These are phyloP conservation scores for Penicillium aurantiogriseum DNA, from an alignment of 2,329 filamentous ascomycete genomes.

Conservation along the genomic window DNA sequence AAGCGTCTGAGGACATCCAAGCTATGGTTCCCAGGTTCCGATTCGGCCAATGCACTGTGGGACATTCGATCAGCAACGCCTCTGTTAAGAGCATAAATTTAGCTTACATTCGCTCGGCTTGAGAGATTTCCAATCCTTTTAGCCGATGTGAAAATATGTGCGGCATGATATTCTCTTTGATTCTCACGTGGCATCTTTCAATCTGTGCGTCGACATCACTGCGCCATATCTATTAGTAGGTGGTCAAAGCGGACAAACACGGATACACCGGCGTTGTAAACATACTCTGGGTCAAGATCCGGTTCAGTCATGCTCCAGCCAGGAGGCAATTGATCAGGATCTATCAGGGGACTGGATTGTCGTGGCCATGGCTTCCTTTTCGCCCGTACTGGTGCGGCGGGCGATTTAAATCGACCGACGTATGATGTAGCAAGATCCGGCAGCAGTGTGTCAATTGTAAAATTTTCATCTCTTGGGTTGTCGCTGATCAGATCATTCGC, in stretches of 20 bases:
- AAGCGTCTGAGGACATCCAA: neutral
- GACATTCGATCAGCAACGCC: neutral
- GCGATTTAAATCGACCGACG: neutral
- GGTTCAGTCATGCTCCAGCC: neutral
- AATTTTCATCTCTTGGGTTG: neutral
- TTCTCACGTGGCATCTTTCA: neutral
- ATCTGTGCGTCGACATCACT: slow-evolving; percentile 3
- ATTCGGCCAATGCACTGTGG: neutral
- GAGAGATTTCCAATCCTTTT: neutral
- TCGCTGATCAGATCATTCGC: neutral
- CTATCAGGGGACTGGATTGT: neutral
- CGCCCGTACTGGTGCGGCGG: neutral
- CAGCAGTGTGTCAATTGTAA: neutral
- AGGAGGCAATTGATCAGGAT: neutral
- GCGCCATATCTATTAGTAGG: neutral
- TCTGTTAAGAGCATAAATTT: too few species aligned
- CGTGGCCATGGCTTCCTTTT: neutral
- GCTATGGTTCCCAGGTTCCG: neutral
- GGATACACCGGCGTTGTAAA: neutral
- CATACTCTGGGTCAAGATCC: neutral
- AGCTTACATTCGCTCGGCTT: neutral
- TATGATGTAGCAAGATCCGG: neutral
- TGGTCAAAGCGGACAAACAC: neutral
- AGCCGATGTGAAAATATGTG: neutral
- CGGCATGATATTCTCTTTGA: slow-evolving; percentile 2